Conservation (phyloP, 768 basidiomycete genomes). For the Auricularia auricula-judae region DNA sequence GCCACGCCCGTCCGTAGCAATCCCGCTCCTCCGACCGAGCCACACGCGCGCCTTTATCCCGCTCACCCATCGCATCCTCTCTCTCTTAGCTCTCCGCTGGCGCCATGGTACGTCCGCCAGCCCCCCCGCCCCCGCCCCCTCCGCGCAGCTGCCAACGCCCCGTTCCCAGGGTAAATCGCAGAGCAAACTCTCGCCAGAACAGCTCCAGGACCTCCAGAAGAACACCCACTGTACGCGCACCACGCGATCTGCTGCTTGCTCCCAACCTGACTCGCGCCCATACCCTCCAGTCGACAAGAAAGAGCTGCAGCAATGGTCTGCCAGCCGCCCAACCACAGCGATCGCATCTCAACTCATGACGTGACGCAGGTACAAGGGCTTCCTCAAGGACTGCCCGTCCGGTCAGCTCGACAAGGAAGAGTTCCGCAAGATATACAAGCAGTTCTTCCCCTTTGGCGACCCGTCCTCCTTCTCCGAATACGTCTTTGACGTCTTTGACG, state of each 20-base stretch:
- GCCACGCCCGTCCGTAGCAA: neutral
- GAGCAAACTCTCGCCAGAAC: conserved; percentile 87
- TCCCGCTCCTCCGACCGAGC: no score
- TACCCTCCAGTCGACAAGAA: conserved; percentile 97
- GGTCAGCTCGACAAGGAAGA: conserved; percentile 93
- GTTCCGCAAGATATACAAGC: conserved; percentile 96
- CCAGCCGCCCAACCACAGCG: neutral
- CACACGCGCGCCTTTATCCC: no score
- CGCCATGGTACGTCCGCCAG: neutral
- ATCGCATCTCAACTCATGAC: neutral
- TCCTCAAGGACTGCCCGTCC: conserved; percentile 96
- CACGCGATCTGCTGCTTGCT: conserved; percentile 46
- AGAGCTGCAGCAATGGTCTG: conserved; percentile 58
- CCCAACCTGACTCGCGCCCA: neutral
- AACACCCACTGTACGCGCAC: conserved; percentile 82
- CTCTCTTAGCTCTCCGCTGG: no score
- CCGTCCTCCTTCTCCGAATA: conserved; percentile 94
- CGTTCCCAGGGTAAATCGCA: conserved; percentile 81
- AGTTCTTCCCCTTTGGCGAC: conserved; percentile 99
- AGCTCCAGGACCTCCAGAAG: conserved; percentile 91
- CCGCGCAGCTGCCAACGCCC: neutral
- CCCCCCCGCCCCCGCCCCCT: neutral
- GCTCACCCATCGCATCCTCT: no score
- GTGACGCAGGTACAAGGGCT: conserved; percentile 85
- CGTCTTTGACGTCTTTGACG: conserved; percentile 96